Evolutionary conservation across 352 stramenopile species (phyloP), one percentile per base, ranked within the genome.

Genomic region (Phytophthora pseudosyringae): DNA sequence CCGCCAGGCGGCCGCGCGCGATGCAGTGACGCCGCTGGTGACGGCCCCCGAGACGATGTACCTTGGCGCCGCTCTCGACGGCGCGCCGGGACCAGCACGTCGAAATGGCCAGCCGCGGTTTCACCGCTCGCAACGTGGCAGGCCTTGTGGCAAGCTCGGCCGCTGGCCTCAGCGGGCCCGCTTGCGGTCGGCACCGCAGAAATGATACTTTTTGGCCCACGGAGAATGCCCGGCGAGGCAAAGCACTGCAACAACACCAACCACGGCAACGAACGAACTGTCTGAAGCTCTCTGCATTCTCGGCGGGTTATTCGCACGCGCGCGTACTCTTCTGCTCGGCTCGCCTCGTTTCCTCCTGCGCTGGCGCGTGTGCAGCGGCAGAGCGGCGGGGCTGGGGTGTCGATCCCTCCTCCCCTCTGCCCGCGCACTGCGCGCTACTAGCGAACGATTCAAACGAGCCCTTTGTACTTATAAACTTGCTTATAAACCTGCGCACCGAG

Each of bases 391-490:
- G 7, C 33, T 41, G 26, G 56, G 13, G 26, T 38, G 21, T 64
- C 36, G 33, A 60, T 70, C 38, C 41, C 21, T 57, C 26, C 49
- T 12, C 39, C 35, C n/a, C 13, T 32, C 45, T 64, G 31, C 38
- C 16, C 50, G 15, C 21, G 16, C 51, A 47, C 35, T 9, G 41
- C 53, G 53, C 35, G 21, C 50, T 47, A 53, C 56, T 49, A 59
- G 63, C 52, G 43, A 73, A 74, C 32, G 49, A 64, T 68, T 76
- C 21, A 65, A 71, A 71, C 43, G 59, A 74, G 64, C 59, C 64
- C 59, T 77, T 77, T 74, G 69, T 76, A 73, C 69, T 76, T 76
- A 76, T 76, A 70, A 73, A 71, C 59, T 76, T 76, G 69, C 69
- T 77, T 77, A 73, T 76, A 73, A 74, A 77, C 64, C 65, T 77